Evolutionary conservation across 2,329 filamentous ascomycete genomes (phyloP).

Genomic region (Claviceps sp.): DNA sequence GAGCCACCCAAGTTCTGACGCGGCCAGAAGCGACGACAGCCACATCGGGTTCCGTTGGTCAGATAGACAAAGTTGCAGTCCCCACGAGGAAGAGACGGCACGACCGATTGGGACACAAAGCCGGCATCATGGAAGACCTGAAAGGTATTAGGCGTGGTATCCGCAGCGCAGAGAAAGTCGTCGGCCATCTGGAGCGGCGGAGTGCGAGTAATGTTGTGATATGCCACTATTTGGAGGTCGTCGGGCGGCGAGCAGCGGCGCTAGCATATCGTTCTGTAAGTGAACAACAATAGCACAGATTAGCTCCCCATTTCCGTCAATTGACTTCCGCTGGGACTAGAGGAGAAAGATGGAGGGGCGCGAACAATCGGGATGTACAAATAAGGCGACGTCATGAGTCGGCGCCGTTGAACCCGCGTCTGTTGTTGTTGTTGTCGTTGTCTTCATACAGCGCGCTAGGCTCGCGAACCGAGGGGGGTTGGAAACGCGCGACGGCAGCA

Average conservation of each 20-base stretch:
- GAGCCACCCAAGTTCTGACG: slow-evolving; percentile 23
- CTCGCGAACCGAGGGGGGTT: neutral
- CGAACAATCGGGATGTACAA: neutral
- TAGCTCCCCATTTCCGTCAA: too few species aligned
- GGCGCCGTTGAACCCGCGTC: neutral
- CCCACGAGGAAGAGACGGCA: slow-evolving; percentile 32
- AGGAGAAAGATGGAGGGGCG: neutral
- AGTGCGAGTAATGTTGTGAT: neutral
- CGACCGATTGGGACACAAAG: slow-evolving; percentile 12
- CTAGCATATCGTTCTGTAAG: neutral
- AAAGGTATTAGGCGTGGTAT: slow-evolving; percentile 34
- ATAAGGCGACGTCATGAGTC: neutral
- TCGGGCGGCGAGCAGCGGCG: neutral
- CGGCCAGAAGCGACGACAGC: slow-evolving; percentile 49
- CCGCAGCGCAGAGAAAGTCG: slow-evolving; percentile 32
- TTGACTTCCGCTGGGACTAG: neutral
- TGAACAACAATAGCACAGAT: neutral
- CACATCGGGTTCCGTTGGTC: slow-evolving; percentile 38
- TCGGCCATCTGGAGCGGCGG: slow-evolving; percentile 31
- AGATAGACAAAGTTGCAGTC: slow-evolving; percentile 46
- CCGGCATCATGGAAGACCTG: slow-evolving; percentile 40
- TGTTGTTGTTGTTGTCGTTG: neutral
- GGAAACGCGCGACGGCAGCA: neutral
- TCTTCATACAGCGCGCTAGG: neutral
- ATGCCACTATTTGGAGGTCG: neutral